phyloP scores from a whole-genome alignment of 441 rosid species.

The Kokia cookei region DNA sequence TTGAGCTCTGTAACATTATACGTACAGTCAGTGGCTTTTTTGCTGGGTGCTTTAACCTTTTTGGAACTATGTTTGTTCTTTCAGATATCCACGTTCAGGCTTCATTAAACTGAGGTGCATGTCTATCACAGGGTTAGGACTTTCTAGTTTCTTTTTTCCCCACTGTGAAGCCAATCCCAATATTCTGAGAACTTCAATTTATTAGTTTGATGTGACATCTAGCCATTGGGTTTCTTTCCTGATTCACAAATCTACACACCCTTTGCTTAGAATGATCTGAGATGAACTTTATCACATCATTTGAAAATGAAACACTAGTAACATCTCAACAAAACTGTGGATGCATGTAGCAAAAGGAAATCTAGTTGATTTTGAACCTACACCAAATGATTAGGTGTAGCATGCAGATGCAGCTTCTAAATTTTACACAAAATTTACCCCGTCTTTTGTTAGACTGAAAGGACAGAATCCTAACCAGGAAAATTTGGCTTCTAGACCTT shows the following conservation, averaged over 20 bases:
- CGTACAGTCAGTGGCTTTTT: too few species aligned
- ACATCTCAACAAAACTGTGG: background rate
- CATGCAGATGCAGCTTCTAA: background rate
- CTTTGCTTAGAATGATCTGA: background rate
- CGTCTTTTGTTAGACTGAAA: background rate
- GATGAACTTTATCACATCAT: background rate
- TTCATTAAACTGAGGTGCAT: too few species aligned
- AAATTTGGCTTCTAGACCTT: conserved; percentile 3
- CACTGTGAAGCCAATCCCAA: too few species aligned
- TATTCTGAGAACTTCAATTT: too few species aligned
- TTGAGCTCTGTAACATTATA: background rate
- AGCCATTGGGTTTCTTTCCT: too few species aligned
- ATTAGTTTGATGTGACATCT: too few species aligned
- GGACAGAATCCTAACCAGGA: background rate
- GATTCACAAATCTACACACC: background rate
- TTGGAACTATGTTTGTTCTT: too few species aligned
- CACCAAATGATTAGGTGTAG: background rate
- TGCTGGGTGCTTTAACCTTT: too few species aligned
- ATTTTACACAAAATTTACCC: background rate
- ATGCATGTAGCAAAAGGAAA: background rate
- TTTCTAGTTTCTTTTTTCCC: too few species aligned
- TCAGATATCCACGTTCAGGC: too few species aligned
- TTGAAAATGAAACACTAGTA: background rate
- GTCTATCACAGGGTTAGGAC: too few species aligned
- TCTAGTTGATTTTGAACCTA: background rate